phyloP scores from a whole-genome alignment of 495 filamentous ascomycete species.

The Thermothielavioides terrestris region DNA sequence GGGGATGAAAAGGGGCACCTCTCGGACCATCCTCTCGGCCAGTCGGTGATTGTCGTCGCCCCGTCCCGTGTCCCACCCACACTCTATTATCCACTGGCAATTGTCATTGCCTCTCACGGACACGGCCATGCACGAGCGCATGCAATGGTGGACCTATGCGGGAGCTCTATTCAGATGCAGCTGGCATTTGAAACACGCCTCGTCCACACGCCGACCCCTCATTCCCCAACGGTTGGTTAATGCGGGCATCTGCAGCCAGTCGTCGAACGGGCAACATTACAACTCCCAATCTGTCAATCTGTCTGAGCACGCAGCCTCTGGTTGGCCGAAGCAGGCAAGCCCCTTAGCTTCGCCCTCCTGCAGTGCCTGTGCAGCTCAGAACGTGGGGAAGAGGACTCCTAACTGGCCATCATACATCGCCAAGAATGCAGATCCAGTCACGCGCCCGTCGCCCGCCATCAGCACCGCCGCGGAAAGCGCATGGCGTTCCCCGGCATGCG shows the following conservation, averaged over 20 bases:
- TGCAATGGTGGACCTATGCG: constrained; percentile 8
- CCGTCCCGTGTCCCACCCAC: neutral
- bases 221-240: constrained; percentile 34
- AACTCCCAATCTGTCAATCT: neutral
- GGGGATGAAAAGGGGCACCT: neutral
- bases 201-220: constrained; percentile 14
- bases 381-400: neutral
- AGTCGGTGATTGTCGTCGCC: neutral
- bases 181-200: constrained; percentile 1
- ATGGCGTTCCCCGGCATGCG: neutral
- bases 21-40: neutral
- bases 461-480: neutral
- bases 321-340: constrained; percentile 1
- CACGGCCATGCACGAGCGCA: constrained; percentile 1
- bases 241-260: constrained; percentile 22
- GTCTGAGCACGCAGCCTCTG: constrained; percentile 2
- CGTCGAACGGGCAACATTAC: constrained; percentile 3
- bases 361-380: neutral
- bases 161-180: constrained; percentile 2
- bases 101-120: constrained; percentile 6
- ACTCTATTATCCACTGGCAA: constrained; percentile 5
- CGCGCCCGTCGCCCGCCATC: neutral
- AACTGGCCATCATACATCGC: neutral
- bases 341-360: neutral
- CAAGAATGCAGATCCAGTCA: neutral